A percentile compares a stretch with the other conserved stretches of the same genome.
Conservation (phyloP, 495 filamentous ascomycete species). For the Aspergillus ellipticus region DNA sequence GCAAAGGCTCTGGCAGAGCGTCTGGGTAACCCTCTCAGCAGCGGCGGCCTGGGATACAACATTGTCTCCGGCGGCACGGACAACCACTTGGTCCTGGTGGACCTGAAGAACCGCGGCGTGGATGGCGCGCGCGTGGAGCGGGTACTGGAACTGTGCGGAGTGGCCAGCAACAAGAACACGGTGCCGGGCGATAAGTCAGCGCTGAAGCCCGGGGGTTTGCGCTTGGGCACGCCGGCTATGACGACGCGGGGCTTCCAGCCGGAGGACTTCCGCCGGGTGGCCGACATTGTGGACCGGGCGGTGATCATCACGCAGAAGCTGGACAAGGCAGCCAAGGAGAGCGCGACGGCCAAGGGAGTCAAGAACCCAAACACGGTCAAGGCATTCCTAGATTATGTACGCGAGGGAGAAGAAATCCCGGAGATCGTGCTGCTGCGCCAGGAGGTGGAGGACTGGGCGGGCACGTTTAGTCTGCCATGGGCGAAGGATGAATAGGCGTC, state of each 20-base stretch:
- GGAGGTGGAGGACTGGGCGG: slow-evolving; percentile 95
- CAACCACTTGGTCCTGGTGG: slow-evolving; percentile 94
- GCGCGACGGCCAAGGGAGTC: slow-evolving; percentile 66
- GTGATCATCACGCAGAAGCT: slow-evolving; percentile 79
- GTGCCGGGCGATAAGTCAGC: slow-evolving; percentile 94
- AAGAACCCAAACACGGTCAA: slow-evolving; percentile 79
- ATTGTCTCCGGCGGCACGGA: slow-evolving; percentile 93
- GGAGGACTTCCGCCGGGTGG: slow-evolving; percentile 84
- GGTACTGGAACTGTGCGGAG: slow-evolving; percentile 87
- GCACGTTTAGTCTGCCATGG: slow-evolving; percentile 90
- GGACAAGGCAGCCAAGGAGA: slow-evolving; percentile 73
- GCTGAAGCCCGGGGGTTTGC: slow-evolving; percentile 83
- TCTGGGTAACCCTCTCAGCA: slow-evolving; percentile 66
- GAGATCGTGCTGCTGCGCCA: slow-evolving; percentile 84
- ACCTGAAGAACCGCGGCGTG: slow-evolving; percentile 84
- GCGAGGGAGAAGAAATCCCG: slow-evolving; percentile 73
- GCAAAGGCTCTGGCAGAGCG: slow-evolving; percentile 78
- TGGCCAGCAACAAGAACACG: slow-evolving; percentile 98
- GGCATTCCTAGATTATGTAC: slow-evolving; percentile 79
- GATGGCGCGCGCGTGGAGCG: slow-evolving; percentile 94
- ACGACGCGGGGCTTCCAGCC: slow-evolving; percentile 88
- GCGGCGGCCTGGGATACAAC: slow-evolving; percentile 78
- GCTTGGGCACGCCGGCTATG: slow-evolving; percentile 95
- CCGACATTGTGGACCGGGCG: slow-evolving; percentile 88
- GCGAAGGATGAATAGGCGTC: slow-evolving; percentile 40